These are phyloP conservation scores for Caulochytrium protostelioides DNA, from an alignment of 371 early-diverging fungal species.

Conservation along the genomic window DNA sequence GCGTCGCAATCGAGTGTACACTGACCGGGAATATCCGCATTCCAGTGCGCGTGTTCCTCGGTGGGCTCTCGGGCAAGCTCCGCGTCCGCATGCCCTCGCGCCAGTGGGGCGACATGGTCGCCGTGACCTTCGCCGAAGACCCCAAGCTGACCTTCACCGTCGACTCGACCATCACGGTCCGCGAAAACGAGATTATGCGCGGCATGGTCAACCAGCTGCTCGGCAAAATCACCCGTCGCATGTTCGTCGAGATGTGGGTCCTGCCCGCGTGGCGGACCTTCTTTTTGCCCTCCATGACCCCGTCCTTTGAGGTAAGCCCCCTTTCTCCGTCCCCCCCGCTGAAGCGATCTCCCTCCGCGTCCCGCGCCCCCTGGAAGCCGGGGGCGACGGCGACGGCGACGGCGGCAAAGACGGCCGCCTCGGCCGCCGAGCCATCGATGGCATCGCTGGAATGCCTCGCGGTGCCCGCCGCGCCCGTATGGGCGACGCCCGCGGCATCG, in stretches of 20 bases:
- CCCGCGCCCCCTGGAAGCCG: no score
- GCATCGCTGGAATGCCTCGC: no score
- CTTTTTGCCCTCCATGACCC: conserved; percentile 26
- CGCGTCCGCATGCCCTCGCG: conserved; percentile 18
- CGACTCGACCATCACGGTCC: conserved; percentile 18
- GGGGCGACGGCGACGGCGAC: no score
- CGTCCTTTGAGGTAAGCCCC: conserved; percentile 10
- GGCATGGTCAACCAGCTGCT: conserved; percentile 19
- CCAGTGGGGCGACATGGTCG: conserved; percentile 19
- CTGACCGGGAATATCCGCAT: conserved; percentile 14
- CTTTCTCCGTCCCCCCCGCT: no score
- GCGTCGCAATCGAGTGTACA: conserved; percentile 17
- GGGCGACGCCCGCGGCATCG: no score
- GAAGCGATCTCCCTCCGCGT: no score
- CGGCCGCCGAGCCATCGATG: no score
- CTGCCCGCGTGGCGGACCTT: conserved; percentile 21
- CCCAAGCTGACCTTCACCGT: conserved; percentile 22
- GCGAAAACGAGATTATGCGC: conserved; percentile 16
- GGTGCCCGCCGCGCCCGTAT: no score
- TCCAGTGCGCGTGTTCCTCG: conserved; percentile 17
- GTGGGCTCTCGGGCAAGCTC: conserved; percentile 11
- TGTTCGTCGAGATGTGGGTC: conserved; percentile 29
- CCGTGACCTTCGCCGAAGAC: conserved; percentile 23
- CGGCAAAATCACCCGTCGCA: conserved; percentile 13
- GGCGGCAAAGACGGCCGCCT: no score